Base-by-base conservation (phyloP, 2,329 filamentous ascomycete species). In the Cladosporium sp. region DNA sequence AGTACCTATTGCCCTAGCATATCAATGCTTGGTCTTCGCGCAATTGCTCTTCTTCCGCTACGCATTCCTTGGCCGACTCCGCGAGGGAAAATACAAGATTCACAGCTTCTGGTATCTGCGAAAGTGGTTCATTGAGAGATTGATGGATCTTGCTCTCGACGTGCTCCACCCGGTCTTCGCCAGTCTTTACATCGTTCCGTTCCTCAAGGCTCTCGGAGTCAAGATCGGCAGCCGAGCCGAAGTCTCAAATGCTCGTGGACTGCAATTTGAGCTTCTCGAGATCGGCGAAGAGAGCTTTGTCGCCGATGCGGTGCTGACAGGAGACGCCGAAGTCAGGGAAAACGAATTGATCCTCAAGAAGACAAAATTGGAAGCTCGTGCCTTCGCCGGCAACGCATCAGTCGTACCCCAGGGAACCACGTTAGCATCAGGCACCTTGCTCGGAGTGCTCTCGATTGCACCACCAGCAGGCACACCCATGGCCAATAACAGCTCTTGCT, bases 161-260 rank as follows among this genome's bases (percentile, higher is more conserved):
- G 56, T 65, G 15, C 54, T 65, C 1, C 62, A 65, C 47, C 64
- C 62, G 2, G 64, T 65, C 36, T 65, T 65, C 35, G 64, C 64
- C 7, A 61, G 61, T 8, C 58, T 65, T 17, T 65, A 65, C 61
- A 63, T 65, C 35, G 64, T 65, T 0, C 64, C 64, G 13, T 65
- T 65, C 54, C 61, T 65, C 20, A 52, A 57, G 10, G 47, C 56
- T 19, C 57, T 65, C 5, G 64, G 64, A 6, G 64, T 64, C 22
- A 65, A 63, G 51, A 65, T 65, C 10, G 64, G 64, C 49, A 59
- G 58, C n/a, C 50, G 64, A 36, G 61, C 64, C 6, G 64, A 65
- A 36, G 57, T 65, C 15, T 65, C 64, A 0, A 65, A 61, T 12
- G 64, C 64, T 28, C 64, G 64, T 15, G 59, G 64, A 2, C 51